Percentiles rank a stretch among this genome's conserved stretches.
These are phyloP conservation scores for Lipomyces lipofer DNA, from an alignment of 805 yeast genomes.

Conservation along the genomic window DNA sequence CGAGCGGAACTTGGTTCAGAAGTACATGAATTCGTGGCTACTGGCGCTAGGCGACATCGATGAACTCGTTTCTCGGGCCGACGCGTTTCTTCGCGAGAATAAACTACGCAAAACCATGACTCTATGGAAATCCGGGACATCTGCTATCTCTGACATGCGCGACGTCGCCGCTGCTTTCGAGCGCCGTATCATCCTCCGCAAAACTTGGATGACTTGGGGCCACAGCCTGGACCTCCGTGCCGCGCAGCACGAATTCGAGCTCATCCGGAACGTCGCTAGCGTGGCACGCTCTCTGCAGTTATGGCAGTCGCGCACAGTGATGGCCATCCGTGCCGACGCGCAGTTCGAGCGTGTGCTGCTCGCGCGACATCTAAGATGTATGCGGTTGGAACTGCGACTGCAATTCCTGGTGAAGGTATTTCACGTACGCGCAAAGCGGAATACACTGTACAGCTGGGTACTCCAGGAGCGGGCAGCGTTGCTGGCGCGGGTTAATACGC, in stretches of 20 bases:
- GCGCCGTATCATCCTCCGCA: conserved; percentile 10
- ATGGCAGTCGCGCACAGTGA: conserved; percentile 9
- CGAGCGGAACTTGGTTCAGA: conserved; percentile 1
- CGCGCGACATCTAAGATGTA: conserved; percentile 8
- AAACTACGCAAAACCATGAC: background rate
- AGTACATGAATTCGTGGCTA: conserved; percentile 11
- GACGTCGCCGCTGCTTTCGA: conserved; percentile 17
- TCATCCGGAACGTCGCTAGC: background rate
- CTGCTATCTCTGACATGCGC: background rate
- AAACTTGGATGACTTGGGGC: conserved; percentile 15
- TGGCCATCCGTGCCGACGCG: conserved; percentile 11
- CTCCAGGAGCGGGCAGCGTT: conserved; percentile 16
- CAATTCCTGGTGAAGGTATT: background rate
- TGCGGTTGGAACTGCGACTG: conserved; percentile 17
- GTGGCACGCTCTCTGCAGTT: background rate
- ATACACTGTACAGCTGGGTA: conserved; percentile 19
- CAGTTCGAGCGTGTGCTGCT: conserved; percentile 3
- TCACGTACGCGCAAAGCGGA: background rate
- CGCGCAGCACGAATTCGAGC: background rate
- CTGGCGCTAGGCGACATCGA: background rate
- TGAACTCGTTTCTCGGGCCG: conserved; percentile 9
- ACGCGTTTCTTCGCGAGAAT: background rate
- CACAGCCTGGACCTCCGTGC: background rate
- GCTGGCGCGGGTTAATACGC: conserved; percentile 6
- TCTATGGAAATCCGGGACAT: conserved; percentile 1